Base-by-base conservation (phyloP, 495 filamentous ascomycete species). In the Extremus antarcticus region DNA sequence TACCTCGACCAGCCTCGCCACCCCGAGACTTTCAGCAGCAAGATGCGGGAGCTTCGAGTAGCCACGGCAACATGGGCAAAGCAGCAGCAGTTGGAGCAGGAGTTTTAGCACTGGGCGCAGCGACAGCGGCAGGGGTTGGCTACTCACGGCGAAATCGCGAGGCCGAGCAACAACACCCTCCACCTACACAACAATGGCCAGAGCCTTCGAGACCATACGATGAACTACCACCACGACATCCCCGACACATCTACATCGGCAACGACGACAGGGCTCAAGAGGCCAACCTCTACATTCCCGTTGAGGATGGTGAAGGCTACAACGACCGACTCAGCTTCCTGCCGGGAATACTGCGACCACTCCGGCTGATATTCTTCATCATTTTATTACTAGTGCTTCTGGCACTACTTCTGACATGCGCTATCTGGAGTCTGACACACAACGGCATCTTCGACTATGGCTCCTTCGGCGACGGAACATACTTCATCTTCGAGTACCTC, bases 401-500 rank as follows among this genome's bases (percentile, higher is more conserved):
- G 25, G 79, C 75, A 0, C 84, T 75, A 4, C 73, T 94, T 17
- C 73, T 83, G 9, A 84, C 90, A 64, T 84, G 77, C 65, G 89
- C 86, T 51, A 72, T 87, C 21, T 91, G 77, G 69, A 89, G 88
- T 2, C 70, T 74, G 21, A 62, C 70, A 3, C 76, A 84, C 51
- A 59, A 74, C 9, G 87, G 90, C 0, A 65, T 95, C 4, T 79
- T 78, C 68, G 61, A 71, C 10, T 95, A 88, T 67, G 68, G 67
- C 20, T 74, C 75, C 23, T 81, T 84, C 46, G 81, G 83, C 48
- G 83, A 81, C 22, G 70, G 72, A 9, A 77, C 80, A n/a, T 95
- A 94, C 65, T 95, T 95, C 66, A 70, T 94, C 51, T 86, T 94
- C 65, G 77, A 87, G 55, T 88, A 90, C 63, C 66, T 95, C 7